Evolutionary conservation across 495 filamentous ascomycete genomes (phyloP).

Genomic region (Tuber calosporum): DNA sequence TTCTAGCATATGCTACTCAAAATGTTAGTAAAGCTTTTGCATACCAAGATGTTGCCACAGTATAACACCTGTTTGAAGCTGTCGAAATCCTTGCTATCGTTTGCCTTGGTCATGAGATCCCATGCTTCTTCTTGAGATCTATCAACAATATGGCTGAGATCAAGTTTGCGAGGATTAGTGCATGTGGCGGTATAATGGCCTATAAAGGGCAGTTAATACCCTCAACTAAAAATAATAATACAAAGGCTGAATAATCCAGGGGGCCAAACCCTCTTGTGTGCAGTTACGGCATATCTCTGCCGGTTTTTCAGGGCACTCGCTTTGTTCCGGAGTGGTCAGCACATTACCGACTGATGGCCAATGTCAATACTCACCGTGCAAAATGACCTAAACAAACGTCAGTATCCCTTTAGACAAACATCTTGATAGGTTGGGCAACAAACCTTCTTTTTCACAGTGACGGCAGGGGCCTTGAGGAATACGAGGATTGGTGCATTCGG

Average conservation of each 20-base stretch:
- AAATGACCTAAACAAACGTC: slow-evolving; percentile 32
- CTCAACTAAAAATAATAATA: slow-evolving; percentile 12
- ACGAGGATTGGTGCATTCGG: slow-evolving; percentile 54
- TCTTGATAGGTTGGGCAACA: neutral
- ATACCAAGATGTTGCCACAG: neutral
- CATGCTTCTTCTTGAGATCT: slow-evolving; percentile 62
- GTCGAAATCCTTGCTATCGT: slow-evolving; percentile 59
- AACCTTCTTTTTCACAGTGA: slow-evolving; percentile 55
- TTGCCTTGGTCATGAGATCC: slow-evolving; percentile 57
- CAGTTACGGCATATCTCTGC: slow-evolving; percentile 68
- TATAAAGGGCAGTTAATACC: slow-evolving; percentile 36
- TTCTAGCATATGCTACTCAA: slow-evolving; percentile 51
- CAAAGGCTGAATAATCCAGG: neutral
- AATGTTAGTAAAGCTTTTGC: slow-evolving; percentile 24
- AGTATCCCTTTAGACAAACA: neutral
- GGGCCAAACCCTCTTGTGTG: slow-evolving; percentile 54
- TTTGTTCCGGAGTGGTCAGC: neutral
- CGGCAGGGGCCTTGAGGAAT: slow-evolving; percentile 67
- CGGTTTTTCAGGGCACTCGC: slow-evolving; percentile 43
- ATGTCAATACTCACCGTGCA: slow-evolving; percentile 41
- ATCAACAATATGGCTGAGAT: slow-evolving; percentile 55
- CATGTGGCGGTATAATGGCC: slow-evolving; percentile 63
- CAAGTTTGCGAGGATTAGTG: slow-evolving; percentile 60
- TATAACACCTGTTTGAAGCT: slow-evolving; percentile 59
- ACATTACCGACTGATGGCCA: neutral